Evolutionary conservation across 345 rosid species (phyloP), one percentile per base, ranked within the genome.

Genomic region (Turritis glabra): DNA sequence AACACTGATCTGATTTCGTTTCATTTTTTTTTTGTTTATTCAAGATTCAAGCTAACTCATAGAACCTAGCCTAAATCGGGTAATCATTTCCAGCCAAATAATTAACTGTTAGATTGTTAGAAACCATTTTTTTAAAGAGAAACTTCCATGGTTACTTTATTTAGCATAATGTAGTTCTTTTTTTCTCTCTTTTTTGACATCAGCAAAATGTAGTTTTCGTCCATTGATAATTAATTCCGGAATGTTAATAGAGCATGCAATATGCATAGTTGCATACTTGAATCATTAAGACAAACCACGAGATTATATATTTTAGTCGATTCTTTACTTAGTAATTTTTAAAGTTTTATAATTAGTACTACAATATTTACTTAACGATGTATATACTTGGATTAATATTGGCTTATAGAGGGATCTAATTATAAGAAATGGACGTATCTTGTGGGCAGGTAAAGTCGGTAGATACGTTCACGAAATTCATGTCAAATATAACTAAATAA

Each of bases 391-490:
- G 12, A 47, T 37, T 37, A 35, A 3, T 26, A 48, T 8, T 25
- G 18, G 51, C 51, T 19, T 22, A 25, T 6, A 41, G n/a, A 7
- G 52, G 19, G 27, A 61, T 38, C 52, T 38, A 51, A 40, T 22
- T 48, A 33, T 3, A 37, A 22, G 5, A 35, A 25, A 5, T 72
- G 48, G 75, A 62, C 63, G 44, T 72, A 52, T 29, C 55, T 15
- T 64, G 64, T 43, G 71, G 64, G 71, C 50, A 64, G 29, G 77
- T 43, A 64, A 30, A 25, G 21, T 38, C 64, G 55, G 14, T 64
- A 30, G 48, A 64, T 54, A 73, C 77, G 57, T 73, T 73, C 77
- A 73, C 71, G 77, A 22, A 54, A 54, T 43, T 73, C 77, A 43
- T 64, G 76, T 47, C 54, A 43, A 64, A n/a, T 44, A 23, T 4